Evolutionary conservation across 1,284 basidiomycete genomes (phyloP).

Genomic region (Xanthoconium separans): DNA sequence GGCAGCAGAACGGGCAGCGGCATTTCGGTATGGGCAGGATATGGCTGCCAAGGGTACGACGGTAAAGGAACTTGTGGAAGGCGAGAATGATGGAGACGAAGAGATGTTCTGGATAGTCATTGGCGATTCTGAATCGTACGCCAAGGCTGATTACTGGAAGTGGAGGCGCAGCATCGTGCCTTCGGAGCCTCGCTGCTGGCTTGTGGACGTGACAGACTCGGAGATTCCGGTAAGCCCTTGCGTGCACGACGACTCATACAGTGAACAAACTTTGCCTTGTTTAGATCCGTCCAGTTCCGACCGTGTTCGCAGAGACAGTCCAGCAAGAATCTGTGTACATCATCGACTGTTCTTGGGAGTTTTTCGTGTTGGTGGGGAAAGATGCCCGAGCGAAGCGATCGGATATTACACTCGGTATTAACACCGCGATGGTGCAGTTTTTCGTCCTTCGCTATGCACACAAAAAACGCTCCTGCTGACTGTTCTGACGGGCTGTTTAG

Average conservation of each 20-base stretch:
- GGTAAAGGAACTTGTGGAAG: slow-evolving; percentile 58
- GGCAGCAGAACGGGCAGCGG: slow-evolving; percentile 54
- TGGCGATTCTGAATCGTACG: slow-evolving; percentile 63
- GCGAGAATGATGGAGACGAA: slow-evolving; percentile 55
- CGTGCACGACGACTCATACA: not conserved
- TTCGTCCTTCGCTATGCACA: not conserved
- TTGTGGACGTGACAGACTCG: slow-evolving; percentile 42
- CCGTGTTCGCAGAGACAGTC: slow-evolving; percentile 23
- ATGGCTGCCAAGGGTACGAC: slow-evolving; percentile 41
- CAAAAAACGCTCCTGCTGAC: not conserved
- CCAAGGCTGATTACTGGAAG: slow-evolving; percentile 75
- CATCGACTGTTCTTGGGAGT: slow-evolving; percentile 72
- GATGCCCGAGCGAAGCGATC: slow-evolving; percentile 56
- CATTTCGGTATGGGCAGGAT: slow-evolving; percentile 55
- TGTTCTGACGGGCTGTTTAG: slow-evolving; percentile 37
- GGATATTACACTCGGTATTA: slow-evolving; percentile 61
- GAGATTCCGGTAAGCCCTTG: slow-evolving; percentile 37
- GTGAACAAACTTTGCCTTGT: not conserved
- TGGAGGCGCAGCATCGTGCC: slow-evolving; percentile 51
- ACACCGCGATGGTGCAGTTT: slow-evolving; percentile 48
- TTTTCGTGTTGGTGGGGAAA: slow-evolving; percentile 71
- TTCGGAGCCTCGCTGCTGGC: slow-evolving; percentile 55
- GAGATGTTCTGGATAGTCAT: slow-evolving; percentile 84
- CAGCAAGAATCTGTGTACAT: slow-evolving; percentile 51
- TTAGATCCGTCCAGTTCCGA: slow-evolving; percentile 35